A percentile compares a stretch with the other conserved stretches of the same genome.
Conservation (phyloP, 1,284 basidiomycete genomes). For the Irpex rosettiformis region DNA sequence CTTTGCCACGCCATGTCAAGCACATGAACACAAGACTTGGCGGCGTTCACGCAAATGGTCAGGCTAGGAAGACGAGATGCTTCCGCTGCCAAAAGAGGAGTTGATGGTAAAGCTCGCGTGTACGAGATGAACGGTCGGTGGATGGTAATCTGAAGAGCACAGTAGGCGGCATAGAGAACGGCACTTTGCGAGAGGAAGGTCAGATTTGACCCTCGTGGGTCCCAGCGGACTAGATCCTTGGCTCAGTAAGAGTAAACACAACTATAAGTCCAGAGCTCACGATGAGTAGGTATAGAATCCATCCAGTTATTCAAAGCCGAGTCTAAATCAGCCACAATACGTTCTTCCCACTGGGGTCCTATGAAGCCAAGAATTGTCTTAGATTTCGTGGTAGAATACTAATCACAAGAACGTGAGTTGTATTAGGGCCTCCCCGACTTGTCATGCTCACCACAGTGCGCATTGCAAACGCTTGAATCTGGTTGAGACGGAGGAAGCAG, state of each 20-base stretch:
- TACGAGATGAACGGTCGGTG: constrained; percentile 71
- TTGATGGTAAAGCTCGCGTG: not conserved
- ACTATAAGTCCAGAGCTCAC: constrained; percentile 2
- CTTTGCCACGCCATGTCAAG: constrained; percentile 34
- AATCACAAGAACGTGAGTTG: constrained; percentile 2
- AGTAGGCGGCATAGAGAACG: constrained; percentile 65
- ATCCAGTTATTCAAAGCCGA: constrained; percentile 71
- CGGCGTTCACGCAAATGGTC: constrained; percentile 64
- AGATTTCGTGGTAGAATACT: constrained; percentile 74
- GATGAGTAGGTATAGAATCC: constrained; percentile 52
- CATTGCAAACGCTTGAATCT: constrained; percentile 68
- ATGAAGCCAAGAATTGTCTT: constrained; percentile 47
- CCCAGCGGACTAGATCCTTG: constrained; percentile 41
- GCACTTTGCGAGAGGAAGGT: constrained; percentile 67
- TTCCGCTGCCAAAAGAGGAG: constrained; percentile 12
- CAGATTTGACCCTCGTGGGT: constrained; percentile 48
- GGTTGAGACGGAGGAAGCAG: constrained; percentile 64
- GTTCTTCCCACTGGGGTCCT: constrained; percentile 51
- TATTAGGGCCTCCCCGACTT: no score
- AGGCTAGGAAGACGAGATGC: constrained; percentile 44
- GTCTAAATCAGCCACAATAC: constrained; percentile 70
- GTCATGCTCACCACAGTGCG: constrained; percentile 69
- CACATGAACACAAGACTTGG: constrained; percentile 60
- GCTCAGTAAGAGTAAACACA: not conserved
- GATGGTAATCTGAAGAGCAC: constrained; percentile 68